Conservation (phyloP, 108 stramenopile species). For the Pseudonitzschia pungens region DNA sequence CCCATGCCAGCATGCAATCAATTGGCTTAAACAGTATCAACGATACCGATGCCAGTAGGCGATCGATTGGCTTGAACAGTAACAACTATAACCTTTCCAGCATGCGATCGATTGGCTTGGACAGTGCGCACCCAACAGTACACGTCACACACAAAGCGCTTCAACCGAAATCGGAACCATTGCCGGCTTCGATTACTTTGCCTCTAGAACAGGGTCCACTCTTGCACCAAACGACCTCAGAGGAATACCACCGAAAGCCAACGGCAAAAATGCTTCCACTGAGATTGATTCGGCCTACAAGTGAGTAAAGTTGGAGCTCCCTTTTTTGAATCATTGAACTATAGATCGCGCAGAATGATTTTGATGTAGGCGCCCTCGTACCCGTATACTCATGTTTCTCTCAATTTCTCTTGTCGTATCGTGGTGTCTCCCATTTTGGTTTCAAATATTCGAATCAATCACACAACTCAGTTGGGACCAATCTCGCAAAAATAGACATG, state of each 20-base stretch:
- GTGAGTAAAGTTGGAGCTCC: conserved; percentile 39
- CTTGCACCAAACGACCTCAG: conserved; percentile 11
- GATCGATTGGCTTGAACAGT: conserved; percentile 34
- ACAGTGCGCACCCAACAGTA: conserved; percentile 9
- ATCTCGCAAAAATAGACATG: conserved; percentile 70
- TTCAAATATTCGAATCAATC: not conserved
- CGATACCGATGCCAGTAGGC: not conserved
- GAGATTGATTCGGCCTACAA: conserved; percentile 70
- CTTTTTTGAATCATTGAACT: not conserved
- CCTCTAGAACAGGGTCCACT: not conserved
- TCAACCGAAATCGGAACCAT: not conserved
- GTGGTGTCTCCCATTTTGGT: not conserved
- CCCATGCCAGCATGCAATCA: conserved; percentile 14
- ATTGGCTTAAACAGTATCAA: conserved; percentile 29
- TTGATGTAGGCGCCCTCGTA: not conserved
- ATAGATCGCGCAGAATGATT: not conserved
- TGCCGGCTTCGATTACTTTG: not conserved
- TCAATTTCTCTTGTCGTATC: not conserved
- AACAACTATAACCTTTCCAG: conserved; percentile 6
- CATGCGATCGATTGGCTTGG: conserved; percentile 33
- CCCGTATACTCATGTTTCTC: not conserved
- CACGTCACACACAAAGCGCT: not conserved
- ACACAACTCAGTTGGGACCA: conserved; percentile 53
- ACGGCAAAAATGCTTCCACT: conserved; percentile 73
- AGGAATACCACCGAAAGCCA: conserved; percentile 40